Conservation (phyloP, 192 early-diverging fungal genomes). For the Entomortierella chlamydospora region DNA sequence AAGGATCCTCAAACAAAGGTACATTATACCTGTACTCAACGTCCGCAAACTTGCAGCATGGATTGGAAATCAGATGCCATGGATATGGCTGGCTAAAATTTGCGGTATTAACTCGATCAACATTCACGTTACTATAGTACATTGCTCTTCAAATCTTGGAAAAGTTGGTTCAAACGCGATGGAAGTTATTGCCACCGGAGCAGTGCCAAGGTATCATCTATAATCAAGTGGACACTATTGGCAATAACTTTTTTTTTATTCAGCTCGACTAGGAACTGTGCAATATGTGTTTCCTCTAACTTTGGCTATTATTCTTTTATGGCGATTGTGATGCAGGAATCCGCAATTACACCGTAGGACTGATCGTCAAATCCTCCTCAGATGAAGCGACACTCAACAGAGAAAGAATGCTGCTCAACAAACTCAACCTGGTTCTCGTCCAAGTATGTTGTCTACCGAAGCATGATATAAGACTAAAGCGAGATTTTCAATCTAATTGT, state of each 20-base stretch:
- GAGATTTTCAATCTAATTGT: too few species aligned
- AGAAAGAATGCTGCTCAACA: constrained; percentile 85
- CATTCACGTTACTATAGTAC: constrained; percentile 67
- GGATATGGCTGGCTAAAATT: too few species aligned
- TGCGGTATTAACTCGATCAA: too few species aligned
- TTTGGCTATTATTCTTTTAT: not conserved
- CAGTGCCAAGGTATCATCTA: constrained; percentile 78
- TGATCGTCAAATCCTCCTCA: constrained; percentile 92
- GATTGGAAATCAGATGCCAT: too few species aligned
- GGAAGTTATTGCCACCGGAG: constrained; percentile 92
- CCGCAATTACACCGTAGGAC: constrained; percentile 93
- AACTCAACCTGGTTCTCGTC: constrained; percentile 97
- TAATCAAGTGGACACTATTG: not conserved
- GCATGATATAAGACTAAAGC: too few species aligned
- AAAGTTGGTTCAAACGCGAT: constrained; percentile 94
- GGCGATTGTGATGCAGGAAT: constrained; percentile 71
- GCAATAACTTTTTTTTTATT: too few species aligned
- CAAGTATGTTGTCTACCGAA: constrained; percentile 69
- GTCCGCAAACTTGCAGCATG: too few species aligned
- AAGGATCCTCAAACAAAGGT: constrained; percentile 88
- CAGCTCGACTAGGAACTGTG: too few species aligned
- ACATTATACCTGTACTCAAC: constrained; percentile 2
- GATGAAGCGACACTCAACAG: constrained; percentile 83
- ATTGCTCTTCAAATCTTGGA: constrained; percentile 95
- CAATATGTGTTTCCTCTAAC: not conserved